Evolutionary conservation across 2,329 filamentous ascomycete genomes (phyloP).

Genomic region (Fusarium sp.): DNA sequence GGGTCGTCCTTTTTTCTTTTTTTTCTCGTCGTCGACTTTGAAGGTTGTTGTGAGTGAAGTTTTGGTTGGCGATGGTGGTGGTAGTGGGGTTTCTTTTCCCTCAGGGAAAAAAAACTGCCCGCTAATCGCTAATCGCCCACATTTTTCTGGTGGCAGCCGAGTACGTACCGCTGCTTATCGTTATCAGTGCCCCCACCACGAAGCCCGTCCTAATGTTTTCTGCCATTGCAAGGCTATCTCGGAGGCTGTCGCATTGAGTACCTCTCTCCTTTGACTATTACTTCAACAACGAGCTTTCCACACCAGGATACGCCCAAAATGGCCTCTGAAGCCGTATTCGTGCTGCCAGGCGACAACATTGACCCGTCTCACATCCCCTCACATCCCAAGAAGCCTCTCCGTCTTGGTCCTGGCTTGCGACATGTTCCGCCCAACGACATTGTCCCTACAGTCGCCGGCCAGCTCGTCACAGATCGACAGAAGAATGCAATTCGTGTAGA

Average conservation of each 20-base stretch:
- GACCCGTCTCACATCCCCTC: constrained; percentile 71
- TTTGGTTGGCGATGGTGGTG: constrained; percentile 35
- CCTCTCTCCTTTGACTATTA: constrained; percentile 3
- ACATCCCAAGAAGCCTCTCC: constrained; percentile 73
- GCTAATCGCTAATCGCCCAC: constrained; percentile 39
- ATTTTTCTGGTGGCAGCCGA: constrained; percentile 27
- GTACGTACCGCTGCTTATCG: constrained; percentile 35
- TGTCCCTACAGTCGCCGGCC: constrained; percentile 70
- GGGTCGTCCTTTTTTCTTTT: constrained; percentile 14
- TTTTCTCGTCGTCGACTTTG: constrained; percentile 12
- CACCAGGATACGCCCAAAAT: constrained; percentile 51
- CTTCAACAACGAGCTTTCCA: not conserved
- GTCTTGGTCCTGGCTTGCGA: constrained; percentile 82
- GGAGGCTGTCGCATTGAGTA: constrained; percentile 30
- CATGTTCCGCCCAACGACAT: constrained; percentile 80
- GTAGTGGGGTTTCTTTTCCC: constrained; percentile 43
- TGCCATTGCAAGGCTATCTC: constrained; percentile 10
- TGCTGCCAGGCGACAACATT: constrained; percentile 84
- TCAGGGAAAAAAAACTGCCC: constrained; percentile 41
- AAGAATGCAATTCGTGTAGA: constrained; percentile 85
- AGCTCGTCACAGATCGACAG: constrained; percentile 70
- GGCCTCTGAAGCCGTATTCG: constrained; percentile 65
- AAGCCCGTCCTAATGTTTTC: constrained; percentile 20
- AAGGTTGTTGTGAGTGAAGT: constrained; percentile 28
- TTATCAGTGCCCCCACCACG: constrained; percentile 32